Percentiles rank a stretch among this genome's conserved stretches.
Evolutionary conservation across 2,329 filamentous ascomycete genomes (phyloP).

Genomic region (Colletotrichum tabaci): DNA sequence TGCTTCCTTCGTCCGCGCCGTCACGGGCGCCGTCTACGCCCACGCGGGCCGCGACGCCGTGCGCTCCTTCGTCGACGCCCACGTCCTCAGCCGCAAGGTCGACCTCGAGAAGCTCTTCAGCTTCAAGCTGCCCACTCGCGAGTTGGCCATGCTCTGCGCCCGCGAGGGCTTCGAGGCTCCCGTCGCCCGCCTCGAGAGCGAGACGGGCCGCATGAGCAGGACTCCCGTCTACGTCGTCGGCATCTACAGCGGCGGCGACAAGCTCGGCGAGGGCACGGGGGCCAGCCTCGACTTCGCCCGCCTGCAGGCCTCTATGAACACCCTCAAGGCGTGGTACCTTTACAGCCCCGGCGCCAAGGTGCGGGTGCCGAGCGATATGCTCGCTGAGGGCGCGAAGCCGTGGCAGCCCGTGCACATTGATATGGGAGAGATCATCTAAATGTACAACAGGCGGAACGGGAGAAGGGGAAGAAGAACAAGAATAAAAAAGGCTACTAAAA

Average conservation of each 20-base stretch:
- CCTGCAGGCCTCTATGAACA: slow-evolving; percentile 84
- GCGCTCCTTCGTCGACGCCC: slow-evolving; percentile 85
- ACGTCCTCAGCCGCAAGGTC: slow-evolving; percentile 86
- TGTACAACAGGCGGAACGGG: background rate
- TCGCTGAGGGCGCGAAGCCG: slow-evolving; percentile 70
- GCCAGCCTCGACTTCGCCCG: slow-evolving; percentile 84
- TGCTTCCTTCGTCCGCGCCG: slow-evolving; percentile 84
- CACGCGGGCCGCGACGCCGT: slow-evolving; percentile 85
- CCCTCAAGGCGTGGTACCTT: slow-evolving; percentile 95
- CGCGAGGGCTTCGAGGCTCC: slow-evolving; percentile 92
- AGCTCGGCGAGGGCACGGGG: slow-evolving; percentile 91
- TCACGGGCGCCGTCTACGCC: slow-evolving; percentile 88
- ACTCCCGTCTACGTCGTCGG: slow-evolving; percentile 95
- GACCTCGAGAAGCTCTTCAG: slow-evolving; percentile 84
- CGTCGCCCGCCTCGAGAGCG: slow-evolving; percentile 87
- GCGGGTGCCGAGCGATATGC: slow-evolving; percentile 79
- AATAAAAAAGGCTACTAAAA: background rate
- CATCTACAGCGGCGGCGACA: slow-evolving; percentile 91
- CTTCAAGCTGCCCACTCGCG: slow-evolving; percentile 87
- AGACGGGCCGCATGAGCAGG: slow-evolving; percentile 88
- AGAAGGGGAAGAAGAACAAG: background rate
- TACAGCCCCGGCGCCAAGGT: slow-evolving; percentile 83
- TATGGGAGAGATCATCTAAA: slow-evolving; percentile 77
- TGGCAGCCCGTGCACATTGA: slow-evolving; percentile 81
- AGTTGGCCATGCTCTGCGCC: slow-evolving; percentile 86